A percentile compares a stretch with the other conserved stretches of the same genome.
Conservation (phyloP, 768 basidiomycete genomes). For the Tubosaeta sp. region DNA sequence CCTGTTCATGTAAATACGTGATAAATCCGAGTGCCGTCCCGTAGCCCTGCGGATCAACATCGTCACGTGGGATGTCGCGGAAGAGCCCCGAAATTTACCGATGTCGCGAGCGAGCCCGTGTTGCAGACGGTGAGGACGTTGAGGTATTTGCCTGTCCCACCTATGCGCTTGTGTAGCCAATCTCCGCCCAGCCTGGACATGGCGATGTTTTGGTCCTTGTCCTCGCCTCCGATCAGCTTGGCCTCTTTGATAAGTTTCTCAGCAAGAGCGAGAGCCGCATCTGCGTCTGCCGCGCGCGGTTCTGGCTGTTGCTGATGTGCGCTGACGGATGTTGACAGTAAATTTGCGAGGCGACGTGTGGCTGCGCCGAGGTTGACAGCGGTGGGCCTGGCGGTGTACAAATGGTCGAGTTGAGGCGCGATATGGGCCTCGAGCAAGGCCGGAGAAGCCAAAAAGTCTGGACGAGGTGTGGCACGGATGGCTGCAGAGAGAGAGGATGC, state of each 20-base stretch:
- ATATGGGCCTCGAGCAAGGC: conserved; percentile 52
- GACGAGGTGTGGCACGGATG: conserved; percentile 41
- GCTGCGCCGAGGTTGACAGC: conserved; percentile 94
- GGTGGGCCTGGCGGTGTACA: conserved; percentile 88
- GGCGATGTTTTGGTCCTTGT: conserved; percentile 77
- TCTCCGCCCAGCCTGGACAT: conserved; percentile 86
- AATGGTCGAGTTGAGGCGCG: conserved; percentile 56
- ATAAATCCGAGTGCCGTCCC: conserved; percentile 94
- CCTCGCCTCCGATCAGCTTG: conserved; percentile 74
- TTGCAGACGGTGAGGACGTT: conserved; percentile 95
- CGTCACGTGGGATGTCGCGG: conserved; percentile 2
- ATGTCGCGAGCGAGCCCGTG: conserved; percentile 94
- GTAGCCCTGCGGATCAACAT: conserved; percentile 65
- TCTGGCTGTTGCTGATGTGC: conserved; percentile 16
- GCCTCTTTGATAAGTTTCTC: conserved; percentile 67
- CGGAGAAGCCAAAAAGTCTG: conserved; percentile 53
- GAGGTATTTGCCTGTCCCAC: conserved; percentile 43
- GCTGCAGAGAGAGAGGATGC: conserved; percentile 58
- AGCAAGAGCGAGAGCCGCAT: conserved; percentile 45
- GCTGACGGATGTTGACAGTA: conserved; percentile 31
- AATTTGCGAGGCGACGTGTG: conserved; percentile 60
- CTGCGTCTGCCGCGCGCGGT: conserved; percentile 18
- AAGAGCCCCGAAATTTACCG: conserved; percentile 40
- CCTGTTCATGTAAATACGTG: conserved; percentile 78
- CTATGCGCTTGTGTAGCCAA: conserved; percentile 59